phyloP scores from a whole-genome alignment of 2,329 filamentous ascomycete genomes.

The Huntiella decipiens region DNA sequence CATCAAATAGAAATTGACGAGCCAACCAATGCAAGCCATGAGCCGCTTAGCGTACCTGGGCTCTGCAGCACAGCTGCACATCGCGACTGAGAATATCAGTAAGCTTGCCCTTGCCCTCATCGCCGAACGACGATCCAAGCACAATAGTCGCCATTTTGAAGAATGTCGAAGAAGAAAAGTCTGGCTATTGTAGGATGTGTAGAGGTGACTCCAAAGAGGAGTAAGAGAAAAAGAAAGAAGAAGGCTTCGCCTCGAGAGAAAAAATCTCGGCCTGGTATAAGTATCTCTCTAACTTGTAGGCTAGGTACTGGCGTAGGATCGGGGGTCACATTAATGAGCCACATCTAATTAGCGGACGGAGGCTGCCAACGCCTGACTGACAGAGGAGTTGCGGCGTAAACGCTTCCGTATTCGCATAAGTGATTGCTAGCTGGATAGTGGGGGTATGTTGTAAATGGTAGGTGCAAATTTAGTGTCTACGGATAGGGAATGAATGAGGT shows the following conservation, averaged over 20 bases:
- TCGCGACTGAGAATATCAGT: conserved; percentile 10
- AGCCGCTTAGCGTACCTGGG: conserved; percentile 7
- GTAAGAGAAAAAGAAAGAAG: conserved; percentile 11
- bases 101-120: conserved; percentile 12
- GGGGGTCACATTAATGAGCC: neutral
- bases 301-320: conserved; percentile 1
- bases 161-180: conserved; percentile 10
- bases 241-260: conserved; percentile 1
- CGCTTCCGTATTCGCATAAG: no score
- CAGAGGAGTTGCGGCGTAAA: neutral
- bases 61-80: conserved; percentile 12
- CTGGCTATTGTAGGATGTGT: conserved; percentile 10
- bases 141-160: conserved; percentile 12
- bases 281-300: conserved; percentile 2
- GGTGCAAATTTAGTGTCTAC: no score
- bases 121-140: conserved; percentile 12
- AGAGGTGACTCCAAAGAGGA: conserved; percentile 11
- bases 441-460: no score
- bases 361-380: neutral
- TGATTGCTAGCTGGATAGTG: no score
- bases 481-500: no score
- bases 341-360: neutral
- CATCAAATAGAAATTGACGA: no score
- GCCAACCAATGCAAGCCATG: no score
- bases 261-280: conserved; percentile 6